Evolutionary conservation across 2,329 filamentous ascomycete genomes (phyloP).

Genomic region (Nothopassalora personata): DNA sequence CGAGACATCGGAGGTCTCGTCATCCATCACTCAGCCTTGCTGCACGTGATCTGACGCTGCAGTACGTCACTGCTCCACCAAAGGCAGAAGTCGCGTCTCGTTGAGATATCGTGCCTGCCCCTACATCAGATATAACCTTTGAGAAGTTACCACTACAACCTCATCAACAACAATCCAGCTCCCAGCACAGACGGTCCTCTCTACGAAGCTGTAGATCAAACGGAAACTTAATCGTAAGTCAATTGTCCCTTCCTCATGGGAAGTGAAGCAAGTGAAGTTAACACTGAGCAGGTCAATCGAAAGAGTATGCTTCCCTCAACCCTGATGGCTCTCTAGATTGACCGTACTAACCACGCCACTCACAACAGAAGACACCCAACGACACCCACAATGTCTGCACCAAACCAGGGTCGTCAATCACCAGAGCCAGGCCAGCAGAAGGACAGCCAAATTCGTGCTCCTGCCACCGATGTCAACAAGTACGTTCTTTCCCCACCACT

Average conservation of each 20-base stretch:
- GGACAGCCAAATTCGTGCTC: constrained; percentile 56
- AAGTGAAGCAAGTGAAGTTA: neutral
- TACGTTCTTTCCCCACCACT: constrained; percentile 29
- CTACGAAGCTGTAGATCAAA: constrained; percentile 1
- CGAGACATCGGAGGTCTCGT: too few species aligned
- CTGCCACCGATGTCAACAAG: constrained; percentile 52
- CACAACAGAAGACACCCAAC: neutral
- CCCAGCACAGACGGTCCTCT: neutral
- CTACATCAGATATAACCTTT: neutral
- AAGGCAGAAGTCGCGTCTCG: neutral
- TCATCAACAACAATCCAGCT: neutral
- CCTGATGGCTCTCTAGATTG: neutral
- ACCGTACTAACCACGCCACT: neutral
- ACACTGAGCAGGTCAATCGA: neutral
- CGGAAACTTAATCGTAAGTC: neutral
- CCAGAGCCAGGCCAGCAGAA: constrained; percentile 66
- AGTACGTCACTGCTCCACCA: neutral
- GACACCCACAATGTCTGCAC: constrained; percentile 55
- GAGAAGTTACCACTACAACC: constrained; percentile 34
- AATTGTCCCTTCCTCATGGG: neutral
- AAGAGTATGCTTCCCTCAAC: constrained; percentile 9
- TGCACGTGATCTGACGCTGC: too few species aligned
- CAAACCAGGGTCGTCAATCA: constrained; percentile 64
- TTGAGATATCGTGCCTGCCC: neutral
- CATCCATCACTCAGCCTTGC: too few species aligned